Percentiles rank a stretch among this genome's conserved stretches.
Conservation (phyloP, 106 monocot genomes). For the Hemerocallis citrina region DNA sequence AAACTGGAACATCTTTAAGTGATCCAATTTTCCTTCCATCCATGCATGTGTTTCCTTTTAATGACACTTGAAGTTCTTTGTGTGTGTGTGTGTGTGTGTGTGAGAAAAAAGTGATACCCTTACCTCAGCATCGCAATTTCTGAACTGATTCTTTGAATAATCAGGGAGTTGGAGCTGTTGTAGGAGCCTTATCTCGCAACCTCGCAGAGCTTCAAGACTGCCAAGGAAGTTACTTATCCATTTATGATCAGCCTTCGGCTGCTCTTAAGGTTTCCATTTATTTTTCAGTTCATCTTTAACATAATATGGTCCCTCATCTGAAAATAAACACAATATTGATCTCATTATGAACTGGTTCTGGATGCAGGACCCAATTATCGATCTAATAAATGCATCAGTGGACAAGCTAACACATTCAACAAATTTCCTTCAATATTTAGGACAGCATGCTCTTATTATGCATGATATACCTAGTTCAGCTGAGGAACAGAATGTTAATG, state of each 20-base stretch:
- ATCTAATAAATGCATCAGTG: slow-evolving; percentile 43
- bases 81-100: no score
- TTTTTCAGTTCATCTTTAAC: neutral
- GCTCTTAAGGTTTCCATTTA: slow-evolving; percentile 27
- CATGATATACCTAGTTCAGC: slow-evolving; percentile 34
- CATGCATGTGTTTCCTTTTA: neutral
- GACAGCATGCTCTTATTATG: slow-evolving; percentile 52
- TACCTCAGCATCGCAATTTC: no score
- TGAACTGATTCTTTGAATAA: slow-evolving; percentile 1
- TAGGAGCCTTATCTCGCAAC: slow-evolving; percentile 61
- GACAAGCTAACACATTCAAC: slow-evolving; percentile 56
- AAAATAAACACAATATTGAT: neutral
- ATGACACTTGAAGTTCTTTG: neutral
- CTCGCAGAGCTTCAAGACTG: slow-evolving; percentile 47
- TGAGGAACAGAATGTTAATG: slow-evolving; percentile 22
- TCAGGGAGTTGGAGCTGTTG: slow-evolving; percentile 66
- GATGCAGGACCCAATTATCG: slow-evolving; percentile 57
- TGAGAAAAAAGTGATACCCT: neutral
- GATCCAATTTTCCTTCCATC: neutral
- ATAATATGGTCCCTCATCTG: neutral
- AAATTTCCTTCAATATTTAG: slow-evolving; percentile 51
- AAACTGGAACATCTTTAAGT: no score
- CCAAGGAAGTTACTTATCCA: slow-evolving; percentile 39
- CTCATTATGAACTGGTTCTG: neutral
- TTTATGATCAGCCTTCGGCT: slow-evolving; percentile 58